These are phyloP conservation scores for Canna indica DNA, from an alignment of 176 grass and related monocot species.

Conservation along the genomic window DNA sequence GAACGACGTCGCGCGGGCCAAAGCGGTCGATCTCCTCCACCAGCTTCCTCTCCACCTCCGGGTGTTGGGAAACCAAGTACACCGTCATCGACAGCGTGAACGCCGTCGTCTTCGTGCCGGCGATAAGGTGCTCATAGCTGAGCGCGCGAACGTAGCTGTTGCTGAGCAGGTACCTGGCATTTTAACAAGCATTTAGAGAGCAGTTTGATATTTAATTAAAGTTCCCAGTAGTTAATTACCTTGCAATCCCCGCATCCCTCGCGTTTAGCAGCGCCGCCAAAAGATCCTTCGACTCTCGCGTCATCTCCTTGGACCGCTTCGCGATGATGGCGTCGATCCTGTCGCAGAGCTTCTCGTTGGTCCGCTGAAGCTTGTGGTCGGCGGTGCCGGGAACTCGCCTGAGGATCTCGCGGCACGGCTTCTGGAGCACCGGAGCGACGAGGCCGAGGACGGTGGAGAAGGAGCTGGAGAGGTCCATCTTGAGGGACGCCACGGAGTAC, in stretches of 20 bases:
- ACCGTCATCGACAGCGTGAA: constrained; percentile 82
- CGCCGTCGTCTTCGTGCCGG: constrained; percentile 92
- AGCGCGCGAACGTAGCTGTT: constrained; percentile 65
- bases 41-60: constrained; percentile 64
- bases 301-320: constrained; percentile 31
- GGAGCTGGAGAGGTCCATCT: constrained; percentile 91
- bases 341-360: constrained; percentile 50
- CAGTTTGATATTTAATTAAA: too few species aligned
- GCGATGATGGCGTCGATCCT: constrained; percentile 65
- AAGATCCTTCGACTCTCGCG: constrained; percentile 39
- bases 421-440: constrained; percentile 53
- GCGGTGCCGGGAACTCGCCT: constrained; percentile 49
- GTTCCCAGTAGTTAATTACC: too few species aligned
- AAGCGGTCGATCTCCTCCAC: constrained; percentile 64
- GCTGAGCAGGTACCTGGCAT: constrained; percentile 28
- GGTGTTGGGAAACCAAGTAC: constrained; percentile 67
- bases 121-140: constrained; percentile 85
- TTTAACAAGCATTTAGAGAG: too few species aligned
- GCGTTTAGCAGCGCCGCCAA: constrained; percentile 61
- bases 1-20: constrained; percentile 12
- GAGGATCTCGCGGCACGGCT: constrained; percentile 43
- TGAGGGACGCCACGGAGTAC: constrained; percentile 55
- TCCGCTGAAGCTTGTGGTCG: constrained; percentile 60
- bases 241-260: constrained; percentile 9
- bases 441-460: constrained; percentile 72